Evolutionary conservation across 2,329 filamentous ascomycete genomes (phyloP), one percentile per base, ranked within the genome.

Genomic region (Chaetomium olivaceum): DNA sequence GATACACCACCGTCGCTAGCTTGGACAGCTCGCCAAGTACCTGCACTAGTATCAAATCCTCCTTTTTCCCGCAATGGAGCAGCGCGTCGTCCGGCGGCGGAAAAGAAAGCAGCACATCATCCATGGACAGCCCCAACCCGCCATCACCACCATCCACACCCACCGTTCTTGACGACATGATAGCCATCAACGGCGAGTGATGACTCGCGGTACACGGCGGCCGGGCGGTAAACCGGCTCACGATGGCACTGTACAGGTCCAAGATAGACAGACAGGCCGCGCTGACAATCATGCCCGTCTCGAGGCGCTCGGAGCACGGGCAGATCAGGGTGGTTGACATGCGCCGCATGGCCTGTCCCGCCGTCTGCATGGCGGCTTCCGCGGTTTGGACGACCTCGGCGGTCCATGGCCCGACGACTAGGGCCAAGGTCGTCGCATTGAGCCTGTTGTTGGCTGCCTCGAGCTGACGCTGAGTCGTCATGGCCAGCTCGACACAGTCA

Each of bases 1-100:
- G 52, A 29, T 36, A 56, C 29, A 56, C 52, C 27, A 56, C 52
- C 16, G 52, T 36, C n/a, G 52, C 52, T 9, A 56, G n/a, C 29
- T 56, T 56, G 52, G 27, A 5, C 27, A 56, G 27, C 14, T 56
- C 52, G 1, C 31, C 52, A 3, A 56, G 29, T 9, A 56, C 52
- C 2, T 56, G 52, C 19, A 56, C 29, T 16, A 56, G 8, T 19
- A 56, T 11, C 16, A 12, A 16, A 7, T 56, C 31, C 14, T 27
- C 12, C 23, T 27, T 54, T 8, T 25, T 2, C 11, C 51, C 23
- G 8, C 12, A 12, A 4, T 5, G 36, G 36, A 16, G 16, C 14
- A 43, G 39, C 39, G 39, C 27, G 51, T 25, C n/a, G n/a, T n/a
- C n/a, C n/a, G n/a, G n/a, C n/a, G n/a, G n/a, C n/a, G n/a, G n/a